Evolutionary conservation across 2,329 filamentous ascomycete genomes (phyloP), one percentile per base, ranked within the genome.

Genomic region (Purpureocillium lavendulum): DNA sequence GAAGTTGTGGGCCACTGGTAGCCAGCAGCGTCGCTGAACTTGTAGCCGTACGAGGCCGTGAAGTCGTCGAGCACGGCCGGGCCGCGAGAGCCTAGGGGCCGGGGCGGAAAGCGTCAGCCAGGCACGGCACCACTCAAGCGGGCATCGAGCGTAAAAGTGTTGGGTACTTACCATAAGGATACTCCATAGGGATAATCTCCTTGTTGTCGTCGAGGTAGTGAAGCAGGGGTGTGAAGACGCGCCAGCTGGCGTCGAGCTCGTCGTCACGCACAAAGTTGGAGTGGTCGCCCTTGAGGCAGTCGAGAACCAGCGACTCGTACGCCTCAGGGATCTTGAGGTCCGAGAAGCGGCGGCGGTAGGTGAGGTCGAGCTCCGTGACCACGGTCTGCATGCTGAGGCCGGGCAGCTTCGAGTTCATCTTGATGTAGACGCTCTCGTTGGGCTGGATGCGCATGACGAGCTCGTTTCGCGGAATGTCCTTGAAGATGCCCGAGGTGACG

Each of bases 351-450:
- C 92, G 83, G 61, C 94, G 82, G 75, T 98, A 98, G 48, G 94
- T 98, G 52, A 98, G 79, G 60, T 98, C 92, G 44, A 98, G 84
- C 71, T 98, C 92, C 44, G 92, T 98, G 53, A 96, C 87, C 30
- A 97, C 92, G 11, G 92, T 98, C 75, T 98, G 92, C 89, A 97
- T 98, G 73, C 88, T 97, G 56, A 98, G 74, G 55, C 92, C 92
- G 15, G 92, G 94, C 43, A 98, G 75, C 76, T 98, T 98, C 24
- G 90, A 97, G 82, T 98, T 98, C 92, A 98, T 98, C 81, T 98
- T 98, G 67, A 97, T 94, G 71, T 98, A 98, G 51, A 98, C 89
- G 61, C 87, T 94, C 76, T 98, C 92, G 71, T 98, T 98, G 55
- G 92, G 92, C 73, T 98, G 92, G 49, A 98, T 94, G 52, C 92